Base-by-base conservation (phyloP, 2,329 filamentous ascomycete species). In the Trichoderma simmonsii region DNA sequence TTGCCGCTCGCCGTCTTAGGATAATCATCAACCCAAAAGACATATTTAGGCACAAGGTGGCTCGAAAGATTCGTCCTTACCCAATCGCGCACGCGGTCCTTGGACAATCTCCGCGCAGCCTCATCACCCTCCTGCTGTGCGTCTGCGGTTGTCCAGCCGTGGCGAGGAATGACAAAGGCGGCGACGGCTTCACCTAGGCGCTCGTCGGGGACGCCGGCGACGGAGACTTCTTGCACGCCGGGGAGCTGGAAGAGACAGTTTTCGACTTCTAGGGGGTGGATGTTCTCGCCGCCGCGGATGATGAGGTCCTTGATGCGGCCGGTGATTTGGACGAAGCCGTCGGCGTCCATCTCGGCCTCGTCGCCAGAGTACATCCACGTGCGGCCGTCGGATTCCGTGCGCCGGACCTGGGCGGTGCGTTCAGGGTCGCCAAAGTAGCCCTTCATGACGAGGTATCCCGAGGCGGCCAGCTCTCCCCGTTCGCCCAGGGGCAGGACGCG, bases 1-100 rank as follows among this genome's bases (percentile, higher is more conserved):
- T 99, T 99, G 28, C 95, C 95, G 80, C 94, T 97, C 6, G 94
- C 93, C 43, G 96, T 99, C 87, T 97, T 98, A 24, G 95, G 95
- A 79, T 93, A 97, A n/a, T 90, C 88, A 1, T 91, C 86, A 0
- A 93, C 86, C 88, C 93, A 97, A 79, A 97, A 97, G n/a, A 98
- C 88, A 79, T 95, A 89, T 81, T 93, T 96, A 0, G 95, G 95
- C 67, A 93, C 93, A 79, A 98, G 89, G 81, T 95, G 93, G 75
- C 89, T 89, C 34, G 87, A 88, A 73, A 98, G 80, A 64, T 86
- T 88, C 71, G 85, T 83, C 62, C 87, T 83, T 3, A 98, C 94
- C 93, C 93, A 98, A 1, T 82, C 81, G 77, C 89, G 87, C 1
- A 97, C 85, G 36, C 88, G 86, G 0, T 91, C 86, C 63, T 85